Evolutionary conservation across 306 rosid genomes (phyloP).

Genomic region (Cucurbita maxima): DNA sequence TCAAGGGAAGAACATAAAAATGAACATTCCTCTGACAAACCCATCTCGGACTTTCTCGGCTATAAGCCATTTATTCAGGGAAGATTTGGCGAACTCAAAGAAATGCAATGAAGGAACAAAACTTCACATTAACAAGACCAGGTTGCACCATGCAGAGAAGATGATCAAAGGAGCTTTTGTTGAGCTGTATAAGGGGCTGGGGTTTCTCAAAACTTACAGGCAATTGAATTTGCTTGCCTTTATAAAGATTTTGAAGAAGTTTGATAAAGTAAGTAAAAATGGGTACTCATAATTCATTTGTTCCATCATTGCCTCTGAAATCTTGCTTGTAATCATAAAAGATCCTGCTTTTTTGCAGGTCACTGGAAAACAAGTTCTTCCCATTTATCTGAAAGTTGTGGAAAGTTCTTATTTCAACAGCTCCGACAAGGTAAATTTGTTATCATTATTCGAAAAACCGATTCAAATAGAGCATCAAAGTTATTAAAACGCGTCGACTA

Average conservation of each 20-base stretch:
- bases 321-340: not conserved
- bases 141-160: slow-evolving; percentile 80
- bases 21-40: slow-evolving; percentile 83
- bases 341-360: slow-evolving; percentile 30
- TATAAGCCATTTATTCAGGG: slow-evolving; percentile 66
- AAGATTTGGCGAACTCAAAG: slow-evolving; percentile 67
- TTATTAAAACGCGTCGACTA: too few species aligned
- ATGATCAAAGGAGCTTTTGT: slow-evolving; percentile 86
- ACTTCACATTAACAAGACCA: slow-evolving; percentile 51
- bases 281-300: not conserved
- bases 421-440: slow-evolving; percentile 71
- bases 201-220: slow-evolving; percentile 85
- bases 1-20: slow-evolving; percentile 77
- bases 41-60: slow-evolving; percentile 86
- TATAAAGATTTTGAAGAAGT: slow-evolving; percentile 83
- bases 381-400: slow-evolving; percentile 80
- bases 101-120: slow-evolving; percentile 53
- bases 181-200: slow-evolving; percentile 85
- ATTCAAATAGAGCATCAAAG: too few species aligned
- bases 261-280: slow-evolving; percentile 64
- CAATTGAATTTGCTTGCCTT: slow-evolving; percentile 89
- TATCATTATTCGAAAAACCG: not conserved
- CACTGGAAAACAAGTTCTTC: slow-evolving; percentile 74
- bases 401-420: slow-evolving; percentile 92
- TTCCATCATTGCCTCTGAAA: slow-evolving; percentile 1